A percentile compares a stretch with the other conserved stretches of the same genome.
These are phyloP conservation scores for Fusarium sambucinum DNA, from an alignment of 2,329 filamentous ascomycete species.

Conservation along the genomic window DNA sequence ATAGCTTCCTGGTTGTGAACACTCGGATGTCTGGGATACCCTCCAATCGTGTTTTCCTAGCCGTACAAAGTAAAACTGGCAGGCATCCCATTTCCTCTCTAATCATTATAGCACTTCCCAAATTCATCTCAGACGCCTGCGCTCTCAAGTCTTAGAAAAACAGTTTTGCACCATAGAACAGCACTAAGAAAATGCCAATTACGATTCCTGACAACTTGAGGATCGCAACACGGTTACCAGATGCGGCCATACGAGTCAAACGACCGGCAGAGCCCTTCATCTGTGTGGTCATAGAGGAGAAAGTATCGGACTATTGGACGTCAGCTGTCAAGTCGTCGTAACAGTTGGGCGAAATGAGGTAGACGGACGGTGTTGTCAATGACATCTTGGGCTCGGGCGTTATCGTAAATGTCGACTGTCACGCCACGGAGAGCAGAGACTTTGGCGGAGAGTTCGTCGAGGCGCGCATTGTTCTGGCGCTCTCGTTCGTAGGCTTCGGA, in stretches of 20 bases:
- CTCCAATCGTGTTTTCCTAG: background rate
- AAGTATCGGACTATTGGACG: conserved; percentile 79
- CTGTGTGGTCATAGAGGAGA: conserved; percentile 85
- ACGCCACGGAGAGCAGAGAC: conserved; percentile 92
- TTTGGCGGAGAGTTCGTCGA: conserved; percentile 90
- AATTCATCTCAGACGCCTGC: conserved; percentile 10
- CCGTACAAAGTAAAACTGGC: background rate
- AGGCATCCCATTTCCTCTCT: background rate
- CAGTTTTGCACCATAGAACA: conserved; percentile 79
- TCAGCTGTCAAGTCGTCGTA: conserved; percentile 17
- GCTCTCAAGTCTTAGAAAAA: conserved; percentile 62
- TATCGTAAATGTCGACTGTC: conserved; percentile 98
- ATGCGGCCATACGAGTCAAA: conserved; percentile 88
- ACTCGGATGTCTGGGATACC: conserved; percentile 7
- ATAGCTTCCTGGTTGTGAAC: conserved; percentile 7
- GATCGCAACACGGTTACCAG: conserved; percentile 91
- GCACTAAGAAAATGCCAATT: conserved; percentile 75
- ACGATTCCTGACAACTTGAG: conserved; percentile 90
- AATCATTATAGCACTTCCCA: conserved; percentile 7
- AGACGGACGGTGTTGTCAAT: conserved; percentile 84
- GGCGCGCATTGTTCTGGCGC: conserved; percentile 93
- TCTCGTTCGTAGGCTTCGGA: conserved; percentile 83
- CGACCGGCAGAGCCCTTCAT: conserved; percentile 86
- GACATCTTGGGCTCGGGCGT: conserved; percentile 86
- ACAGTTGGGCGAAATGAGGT: background rate